Evolutionary conservation across 169 alveolate species (phyloP).

Genomic region (Blepharisma undulans): DNA sequence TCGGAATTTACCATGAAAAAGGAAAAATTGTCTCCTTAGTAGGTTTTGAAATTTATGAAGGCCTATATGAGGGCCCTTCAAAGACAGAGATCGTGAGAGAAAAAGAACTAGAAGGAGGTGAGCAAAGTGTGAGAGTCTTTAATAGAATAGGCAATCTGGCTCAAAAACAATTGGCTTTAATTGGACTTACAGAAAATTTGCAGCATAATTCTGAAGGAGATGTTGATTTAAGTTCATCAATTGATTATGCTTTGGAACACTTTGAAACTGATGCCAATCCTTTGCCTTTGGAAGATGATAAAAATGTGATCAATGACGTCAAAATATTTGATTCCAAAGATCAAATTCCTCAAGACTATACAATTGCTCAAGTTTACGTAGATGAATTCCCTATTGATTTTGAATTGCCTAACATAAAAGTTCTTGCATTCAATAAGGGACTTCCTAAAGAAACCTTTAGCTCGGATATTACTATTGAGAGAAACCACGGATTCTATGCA

Average conservation of each 20-base stretch:
- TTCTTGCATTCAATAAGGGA: slow-evolving; percentile 16
- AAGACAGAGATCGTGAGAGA: not conserved
- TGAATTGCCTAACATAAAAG: not conserved
- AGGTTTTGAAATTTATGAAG: slow-evolving; percentile 4
- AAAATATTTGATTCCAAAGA: slow-evolving; percentile 5
- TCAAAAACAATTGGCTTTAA: not conserved
- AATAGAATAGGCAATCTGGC: not conserved
- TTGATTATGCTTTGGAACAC: not conserved
- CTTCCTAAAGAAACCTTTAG: not conserved
- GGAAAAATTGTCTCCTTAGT: not conserved
- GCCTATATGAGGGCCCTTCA: not conserved
- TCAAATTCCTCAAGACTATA: not conserved
- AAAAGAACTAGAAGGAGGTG: not conserved
- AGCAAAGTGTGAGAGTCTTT: not conserved
- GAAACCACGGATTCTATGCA: not conserved
- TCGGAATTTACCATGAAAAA: slow-evolving; percentile 7
- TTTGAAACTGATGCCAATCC: not conserved
- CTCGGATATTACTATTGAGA: not conserved
- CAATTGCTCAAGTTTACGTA: not conserved
- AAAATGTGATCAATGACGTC: not conserved
- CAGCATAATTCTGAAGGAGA: not conserved
- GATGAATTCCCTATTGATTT: not conserved
- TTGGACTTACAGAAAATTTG: not conserved
- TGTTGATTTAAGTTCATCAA: not conserved
- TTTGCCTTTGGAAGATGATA: not conserved